Conservation (phyloP, 2,329 filamentous ascomycete genomes). For the Graphiopsis chlorocephala region DNA sequence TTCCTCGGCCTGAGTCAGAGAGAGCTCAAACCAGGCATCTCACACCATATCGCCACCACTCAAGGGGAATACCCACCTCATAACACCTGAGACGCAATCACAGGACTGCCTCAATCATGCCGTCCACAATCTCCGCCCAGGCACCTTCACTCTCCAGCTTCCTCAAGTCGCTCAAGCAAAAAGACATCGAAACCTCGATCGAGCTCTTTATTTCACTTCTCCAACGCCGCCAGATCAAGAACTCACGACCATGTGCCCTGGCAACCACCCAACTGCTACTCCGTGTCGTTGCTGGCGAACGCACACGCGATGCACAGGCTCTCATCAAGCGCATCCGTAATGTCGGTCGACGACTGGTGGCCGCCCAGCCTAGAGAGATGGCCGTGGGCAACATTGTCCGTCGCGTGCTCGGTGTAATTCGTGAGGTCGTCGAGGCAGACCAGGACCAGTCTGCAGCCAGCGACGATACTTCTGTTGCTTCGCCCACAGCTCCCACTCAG, state of each 20-base stretch:
- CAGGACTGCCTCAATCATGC: constrained; percentile 46
- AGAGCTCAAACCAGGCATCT: neutral
- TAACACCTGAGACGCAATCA: neutral
- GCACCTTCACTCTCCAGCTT: constrained; percentile 76
- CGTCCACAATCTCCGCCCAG: constrained; percentile 53
- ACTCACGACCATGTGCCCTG: constrained; percentile 83
- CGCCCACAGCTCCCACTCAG: constrained; percentile 37
- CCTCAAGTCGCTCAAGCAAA: constrained; percentile 73
- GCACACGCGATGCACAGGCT: constrained; percentile 71
- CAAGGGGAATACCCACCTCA: neutral
- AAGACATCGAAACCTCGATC: constrained; percentile 74
- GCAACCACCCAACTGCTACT: constrained; percentile 87
- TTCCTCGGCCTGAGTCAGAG: constrained; percentile 16
- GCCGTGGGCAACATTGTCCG: constrained; percentile 93
- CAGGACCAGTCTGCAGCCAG: constrained; percentile 54
- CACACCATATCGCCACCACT: neutral
- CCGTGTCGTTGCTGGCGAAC: constrained; percentile 78
- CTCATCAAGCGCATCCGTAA: constrained; percentile 77
- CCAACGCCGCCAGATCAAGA: constrained; percentile 85
- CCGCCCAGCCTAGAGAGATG: constrained; percentile 85
- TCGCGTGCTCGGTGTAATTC: constrained; percentile 82
- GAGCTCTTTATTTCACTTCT: constrained; percentile 81
- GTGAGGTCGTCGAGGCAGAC: constrained; percentile 84
- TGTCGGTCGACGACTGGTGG: constrained; percentile 72
- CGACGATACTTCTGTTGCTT: constrained; percentile 61